Evolutionary conservation across 371 early-diverging fungal species (phyloP), one percentile per base, ranked within the genome.

Genomic region (Mortierella sp.): DNA sequence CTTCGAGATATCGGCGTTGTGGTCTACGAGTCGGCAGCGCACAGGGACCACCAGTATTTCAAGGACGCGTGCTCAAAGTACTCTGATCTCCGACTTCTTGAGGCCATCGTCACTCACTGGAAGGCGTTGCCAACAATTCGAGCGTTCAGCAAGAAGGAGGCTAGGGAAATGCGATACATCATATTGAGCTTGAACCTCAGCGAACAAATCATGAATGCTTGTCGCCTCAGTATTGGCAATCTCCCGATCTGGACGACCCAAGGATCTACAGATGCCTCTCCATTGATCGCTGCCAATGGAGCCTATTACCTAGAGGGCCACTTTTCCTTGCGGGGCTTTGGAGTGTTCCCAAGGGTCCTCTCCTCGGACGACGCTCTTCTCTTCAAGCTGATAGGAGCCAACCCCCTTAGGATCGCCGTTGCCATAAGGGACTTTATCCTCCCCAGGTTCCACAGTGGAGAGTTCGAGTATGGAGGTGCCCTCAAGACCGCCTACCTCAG

Each of bases 241-340:
- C 71, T 83, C 4, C 44, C n/a, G 21, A 83, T 83, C 38, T 83
- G 83, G 83, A 54, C 5, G 1, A 51, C 79, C 0, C 65, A 35
- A 1, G 41, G 41, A 16, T 12, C 48, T 0, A 46, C 14, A 14
- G 14, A 46, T 46, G 48, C 0, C 48, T 46, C 48, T 46, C 12
- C 48, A 4, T 46, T 46, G 14, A 76, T 79, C n/a, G n/a, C 29
- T 7, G 83, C 83, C 1, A 44, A 16, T 2, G 76, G 79, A 18
- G 76, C 79, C 0, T 65, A n/a, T n/a, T 76, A 71, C 6, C 27
- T 72, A 7, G 63, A 63, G 3, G 71, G 79, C 0, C 24, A 32
- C 24, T 75, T 35, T 65, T 14, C 8, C 16, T 21, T 79, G 41
- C 2, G 2, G 0, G 6, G 46, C 10, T 43, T 83, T 1, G 83